phyloP scores from a whole-genome alignment of 106 monocot genomes.

The Vanilla planifolia region DNA sequence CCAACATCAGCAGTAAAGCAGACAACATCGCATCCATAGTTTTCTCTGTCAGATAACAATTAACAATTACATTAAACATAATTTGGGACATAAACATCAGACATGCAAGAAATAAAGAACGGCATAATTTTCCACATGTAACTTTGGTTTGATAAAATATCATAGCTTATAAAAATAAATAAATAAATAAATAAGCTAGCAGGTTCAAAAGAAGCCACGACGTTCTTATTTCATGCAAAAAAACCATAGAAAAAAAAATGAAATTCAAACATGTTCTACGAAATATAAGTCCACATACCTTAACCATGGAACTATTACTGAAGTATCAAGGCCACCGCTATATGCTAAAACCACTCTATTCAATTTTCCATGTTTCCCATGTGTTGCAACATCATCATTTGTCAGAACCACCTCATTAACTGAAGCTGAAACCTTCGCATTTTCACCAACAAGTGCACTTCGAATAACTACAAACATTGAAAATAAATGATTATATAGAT shows the following conservation, averaged over 20 bases:
- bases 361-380: constrained; percentile 61
- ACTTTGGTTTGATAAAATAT: no score
- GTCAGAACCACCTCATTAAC: neutral
- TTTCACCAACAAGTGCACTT: constrained; percentile 4
- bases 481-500: neutral
- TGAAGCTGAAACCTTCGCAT: neutral
- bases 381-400: neutral
- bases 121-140: no score
- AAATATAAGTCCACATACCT: no score
- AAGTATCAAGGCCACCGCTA: constrained; percentile 98
- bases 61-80: neutral
- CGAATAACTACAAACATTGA: constrained; percentile 11
- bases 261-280: no score
- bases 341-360: constrained; percentile 97
- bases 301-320: constrained; percentile 97
- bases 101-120: no score
- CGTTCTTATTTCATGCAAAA: no score
- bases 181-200: no score
- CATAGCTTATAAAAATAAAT: no score
- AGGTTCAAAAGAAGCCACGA: no score
- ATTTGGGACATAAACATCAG: no score
- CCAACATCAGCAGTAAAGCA: constrained; percentile 99
- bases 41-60: constrained; percentile 51
- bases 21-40: constrained; percentile 97
- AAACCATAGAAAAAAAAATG: no score